Evolutionary conservation across 768 basidiomycete species (phyloP), one percentile per base, ranked within the genome.

Genomic region (Kondoa subrosea): DNA sequence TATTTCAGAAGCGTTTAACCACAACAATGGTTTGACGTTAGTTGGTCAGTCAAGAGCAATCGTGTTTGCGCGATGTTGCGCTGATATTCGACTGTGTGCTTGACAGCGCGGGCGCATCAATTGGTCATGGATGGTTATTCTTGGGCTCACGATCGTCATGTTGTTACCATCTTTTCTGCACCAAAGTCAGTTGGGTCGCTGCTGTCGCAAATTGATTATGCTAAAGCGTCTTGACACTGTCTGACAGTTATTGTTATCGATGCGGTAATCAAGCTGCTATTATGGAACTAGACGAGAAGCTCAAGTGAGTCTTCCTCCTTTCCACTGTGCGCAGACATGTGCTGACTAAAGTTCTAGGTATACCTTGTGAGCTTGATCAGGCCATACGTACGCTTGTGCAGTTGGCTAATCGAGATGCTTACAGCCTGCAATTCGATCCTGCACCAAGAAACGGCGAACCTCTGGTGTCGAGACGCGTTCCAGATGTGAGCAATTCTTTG

Each of bases 251-350:
- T 79, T 99, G 93, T 80, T 99, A 99, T 81, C 83, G 95, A 77
- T 99, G 95, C 77, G 95, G 95, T 66, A 99, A 99, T 78, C 95
- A 97, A 76, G 95, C 95, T 66, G 95, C 95, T 63, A 99, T 99
- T 78, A 93, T 99, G 86, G 95, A 99, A 79, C 95, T 99, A 78
- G 95, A 99, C 79, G 79, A 80, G 68, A 77, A 79, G 61, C 72
- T 80, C 69, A 79, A 79, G 40, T 50, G 40, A 8, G 40, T 50
- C 21, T 21, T 50, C 40, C 21, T 21, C 21, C 40, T 50, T 50
- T 50, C 21, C 40, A 21, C 40, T 8, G 12, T 50, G 40, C 40
- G 40, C 40, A 21, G 8, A 8, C 40, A n/a, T n/a, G 40, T 21
- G 40, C 40, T 50, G 40, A 50, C 40, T 50, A 8, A 21, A 8